Evolutionary conservation across 306 rosid species (phyloP), one percentile per base, ranked within the genome.

Genomic region (Lablab purpureus): DNA sequence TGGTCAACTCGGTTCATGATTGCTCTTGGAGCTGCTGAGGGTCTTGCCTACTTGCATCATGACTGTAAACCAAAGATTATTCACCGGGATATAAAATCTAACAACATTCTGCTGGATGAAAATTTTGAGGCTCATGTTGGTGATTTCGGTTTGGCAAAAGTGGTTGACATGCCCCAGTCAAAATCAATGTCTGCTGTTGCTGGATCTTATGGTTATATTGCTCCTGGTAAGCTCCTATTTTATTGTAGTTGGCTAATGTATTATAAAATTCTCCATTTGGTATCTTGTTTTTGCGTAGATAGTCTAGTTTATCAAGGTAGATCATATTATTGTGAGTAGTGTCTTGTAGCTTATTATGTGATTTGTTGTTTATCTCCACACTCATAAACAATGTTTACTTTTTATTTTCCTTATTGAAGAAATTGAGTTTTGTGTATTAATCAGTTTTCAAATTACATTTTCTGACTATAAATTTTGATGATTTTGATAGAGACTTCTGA

Each of bases 11-110:
- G 99, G 82, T 96, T 86, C 86, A 84, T 70, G 79, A 88, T 96
- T 73, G 98, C 99, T 63, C 89, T 96, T 40, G 99, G 99, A 79
- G 94, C 99, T 62, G 98, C 99, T n/a, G 97, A 96, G 83, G 99
- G 99, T 73, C 98, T 96, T 79, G 80, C 97, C 51, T 96, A 96
- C 86, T 86, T 96, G 90, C 99, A 96, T 84, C 99, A 96, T 82
- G 98, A 91, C 75, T 96, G 99, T 89, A 93, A 89, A 83, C 98
- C 98, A 0, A 93, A 83, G 90, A 93, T 96, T 71, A 87, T 93
- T 77, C 99, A 96, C 83, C 98, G 98, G 0, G 99, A 96, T 77
- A 96, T 96, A 73, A 96, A 93, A 73, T 93, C 99, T 17, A 96
- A 90, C 67, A 96, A 96, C 82, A 96, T 93, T 85, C 89, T 96